Conservation (phyloP, 495 filamentous ascomycete species). For the Parathielavia hyrcaniae region DNA sequence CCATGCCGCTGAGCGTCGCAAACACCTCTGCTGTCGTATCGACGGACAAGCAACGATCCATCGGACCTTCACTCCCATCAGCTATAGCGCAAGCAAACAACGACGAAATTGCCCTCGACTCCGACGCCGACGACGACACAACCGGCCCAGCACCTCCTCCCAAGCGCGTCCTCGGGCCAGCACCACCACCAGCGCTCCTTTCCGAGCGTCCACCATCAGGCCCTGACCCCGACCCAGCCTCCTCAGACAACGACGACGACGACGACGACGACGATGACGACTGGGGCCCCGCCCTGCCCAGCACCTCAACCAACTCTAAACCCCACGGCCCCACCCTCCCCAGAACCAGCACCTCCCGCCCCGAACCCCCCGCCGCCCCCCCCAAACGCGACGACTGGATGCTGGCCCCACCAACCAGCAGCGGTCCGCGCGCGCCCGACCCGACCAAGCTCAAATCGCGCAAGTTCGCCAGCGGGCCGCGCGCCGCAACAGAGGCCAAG, state of each 20-base stretch:
- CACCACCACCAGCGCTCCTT: slow-evolving; percentile 40
- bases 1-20: slow-evolving; percentile 18
- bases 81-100: slow-evolving; percentile 23
- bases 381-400: slow-evolving; percentile 84
- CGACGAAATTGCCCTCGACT: slow-evolving; percentile 30
- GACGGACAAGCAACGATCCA: slow-evolving; percentile 16
- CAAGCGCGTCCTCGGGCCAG: slow-evolving; percentile 41
- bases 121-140: slow-evolving; percentile 21
- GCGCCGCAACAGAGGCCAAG: slow-evolving; percentile 39
- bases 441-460: slow-evolving; percentile 77
- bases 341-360: slow-evolving; percentile 16
- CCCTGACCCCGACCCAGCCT: slow-evolving; percentile 27
- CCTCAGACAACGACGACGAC: slow-evolving; percentile 31
- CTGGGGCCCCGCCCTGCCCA: slow-evolving; percentile 78
- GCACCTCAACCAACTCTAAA: slow-evolving; percentile 28
- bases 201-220: slow-evolving; percentile 36
- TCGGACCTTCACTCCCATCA: slow-evolving; percentile 35
- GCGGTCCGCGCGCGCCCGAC: slow-evolving; percentile 60
- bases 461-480: slow-evolving; percentile 56
- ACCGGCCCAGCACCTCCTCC: slow-evolving; percentile 24
- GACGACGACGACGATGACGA: slow-evolving; percentile 27
- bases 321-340: slow-evolving; percentile 20
- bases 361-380: slow-evolving; percentile 29
- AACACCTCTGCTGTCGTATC: slow-evolving; percentile 14
- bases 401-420: slow-evolving; percentile 70